Base-by-base conservation (phyloP, 1,139 yeast genomes). In the Taphrina deformans region DNA sequence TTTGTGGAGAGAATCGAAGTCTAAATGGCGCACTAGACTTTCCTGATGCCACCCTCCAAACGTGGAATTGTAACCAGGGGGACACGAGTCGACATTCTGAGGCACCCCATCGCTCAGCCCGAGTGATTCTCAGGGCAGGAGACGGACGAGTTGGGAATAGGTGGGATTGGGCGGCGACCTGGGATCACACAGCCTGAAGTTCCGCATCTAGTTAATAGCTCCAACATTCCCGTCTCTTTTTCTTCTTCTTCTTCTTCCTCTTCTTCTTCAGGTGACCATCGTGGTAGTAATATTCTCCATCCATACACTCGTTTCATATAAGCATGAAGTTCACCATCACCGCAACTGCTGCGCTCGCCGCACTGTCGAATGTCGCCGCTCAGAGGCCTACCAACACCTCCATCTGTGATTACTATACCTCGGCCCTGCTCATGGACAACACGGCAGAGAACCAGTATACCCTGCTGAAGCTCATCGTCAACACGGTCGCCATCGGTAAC, bases 361-460 rank as follows among this genome's bases (percentile, higher is more conserved):
- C 44, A n/a, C 27, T 51, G 14, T n/a, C 44, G 40, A 51, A 27
- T 27, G 55, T 58, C 38, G 44, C 62, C 16, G 62, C 62, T 10
- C 62, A 58, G 62, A 35, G 62, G 23, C 62, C 62, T n/a, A 46
- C 55, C 21, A 58, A 58, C 55, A 46, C 62, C 23, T 58, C 62
- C 31, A 58, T 58, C 55, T 58, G 62, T 35, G 62, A 58, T 50
- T 58, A 58, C 62, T 58, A 58, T 46, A 58, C 62, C 29, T 31
- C 46, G 16, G 62, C 62, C 23, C 33, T 58, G 45, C 55, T 58
- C 24, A 48, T 45, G 55, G 35, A 38, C 55, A 58, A 58, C 62
- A 58, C 62, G 12, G 62, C 62, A 7, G 62, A 58, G 55, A 58
- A 58, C 55, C 62, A 58, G 55, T 58, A 58, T 35, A 58, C 62